Evolutionary conservation across 441 rosid genomes (phyloP), one percentile per base, ranked within the genome.

Genomic region (Arabidopsis hybrid): DNA sequence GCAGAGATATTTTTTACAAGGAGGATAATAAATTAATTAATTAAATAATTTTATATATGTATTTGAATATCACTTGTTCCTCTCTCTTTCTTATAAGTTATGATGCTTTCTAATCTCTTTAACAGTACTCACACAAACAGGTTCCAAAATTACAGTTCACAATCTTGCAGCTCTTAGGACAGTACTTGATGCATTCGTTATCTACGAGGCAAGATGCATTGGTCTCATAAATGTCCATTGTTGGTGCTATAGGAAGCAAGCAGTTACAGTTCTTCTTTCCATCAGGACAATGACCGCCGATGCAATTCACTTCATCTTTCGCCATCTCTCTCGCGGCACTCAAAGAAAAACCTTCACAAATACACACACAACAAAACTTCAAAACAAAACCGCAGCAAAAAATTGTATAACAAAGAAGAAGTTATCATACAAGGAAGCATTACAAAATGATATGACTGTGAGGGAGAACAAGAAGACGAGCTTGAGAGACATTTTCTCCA

Each of bases 401-500:
- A 46, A 1, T 5, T 35, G 14, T 67, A 16, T 11, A 68, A 7
- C 36, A 57, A 14, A 65, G 16, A 69, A 49, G 40, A 69, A 50
- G 26, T 59, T 29, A 32, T 69, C 68, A 64, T 76, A 39, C 21
- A 63, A 70, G 55, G 43, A 71, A 71, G 40, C 29, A 34, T 32
- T 59, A 77, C 73, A 77, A 50, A 77, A 65, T 35, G 42, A 38
- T 51, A 65, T 35, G 36, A 77, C 11, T 65, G 69, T 4, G 45
- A 75, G 69, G 63, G 72, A 32, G 57, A 59, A 59, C 36, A 71
- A 3, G 59, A 77, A 71, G 18, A 65, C 45, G 12, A 71, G 72
- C 63, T 65, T 77, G 16, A 77, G 12, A 34, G 76, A 71, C 4
- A 29, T 65, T 52, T 77, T 77, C 72, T 71, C 76, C 77, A 77